Percentiles rank a stretch among this genome's conserved stretches.
Conservation (phyloP, 768 basidiomycete genomes). For the Tephrocybe sp. region DNA sequence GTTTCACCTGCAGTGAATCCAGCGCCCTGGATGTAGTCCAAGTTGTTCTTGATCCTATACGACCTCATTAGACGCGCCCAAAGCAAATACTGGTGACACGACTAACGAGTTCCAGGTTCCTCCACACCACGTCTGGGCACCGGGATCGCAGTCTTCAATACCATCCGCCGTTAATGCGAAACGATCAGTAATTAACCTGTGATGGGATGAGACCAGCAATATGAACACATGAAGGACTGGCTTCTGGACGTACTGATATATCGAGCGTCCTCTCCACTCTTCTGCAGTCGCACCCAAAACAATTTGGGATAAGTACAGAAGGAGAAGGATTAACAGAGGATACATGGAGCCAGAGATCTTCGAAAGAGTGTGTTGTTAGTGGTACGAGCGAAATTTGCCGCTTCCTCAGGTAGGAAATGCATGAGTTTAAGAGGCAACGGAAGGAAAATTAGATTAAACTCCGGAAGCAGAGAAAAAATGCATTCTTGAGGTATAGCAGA, state of each 20-base stretch:
- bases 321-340: conserved; percentile 22
- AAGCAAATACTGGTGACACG: neutral
- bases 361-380: conserved; percentile 6
- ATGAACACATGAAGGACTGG: no score
- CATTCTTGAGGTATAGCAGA: no score
- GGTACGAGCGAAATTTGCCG: neutral
- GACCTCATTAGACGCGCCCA: neutral
- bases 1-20: conserved; percentile 73
- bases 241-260: conserved; percentile 61
- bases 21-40: conserved; percentile 84
- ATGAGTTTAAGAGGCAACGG: neutral
- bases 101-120: conserved; percentile 74
- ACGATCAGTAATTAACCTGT: conserved; percentile 72
- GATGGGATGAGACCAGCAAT: neutral
- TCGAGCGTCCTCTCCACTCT: conserved; percentile 73
- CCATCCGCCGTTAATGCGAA: conserved; percentile 63
- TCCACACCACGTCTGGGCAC: conserved; percentile 73
- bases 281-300: conserved; percentile 62
- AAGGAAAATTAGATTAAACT: neutral
- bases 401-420: neutral
- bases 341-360: conserved; percentile 7
- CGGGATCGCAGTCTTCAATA: conserved; percentile 53
- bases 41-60: conserved; percentile 59
- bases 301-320: conserved; percentile 21
- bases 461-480: neutral